Base-by-base conservation (phyloP, 768 basidiomycete genomes). In the Mycena pura region DNA sequence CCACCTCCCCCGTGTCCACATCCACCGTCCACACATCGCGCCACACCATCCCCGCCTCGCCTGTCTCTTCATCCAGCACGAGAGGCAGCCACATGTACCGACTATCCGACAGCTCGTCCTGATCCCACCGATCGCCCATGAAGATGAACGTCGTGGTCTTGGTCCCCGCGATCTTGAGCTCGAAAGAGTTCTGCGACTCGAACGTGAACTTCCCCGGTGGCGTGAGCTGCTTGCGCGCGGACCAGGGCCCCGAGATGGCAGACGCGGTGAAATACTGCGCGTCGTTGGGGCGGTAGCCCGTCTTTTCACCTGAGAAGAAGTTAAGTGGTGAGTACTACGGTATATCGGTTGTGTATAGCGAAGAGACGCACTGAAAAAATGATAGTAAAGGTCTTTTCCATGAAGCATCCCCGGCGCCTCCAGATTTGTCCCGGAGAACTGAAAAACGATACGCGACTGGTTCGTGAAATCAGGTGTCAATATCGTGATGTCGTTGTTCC, bases 401-500 rank as follows among this genome's bases (percentile, higher is more conserved):
- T 57, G 56, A n/a, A 57, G 46, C 56, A 49, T 57, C 38, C 46
- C 56, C 46, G 56, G 56, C 46, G 56, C 56, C 56, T 57, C 56
- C 45, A 57, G 38, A 57, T 57, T 57, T 15, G 56, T 57, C 28
- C 56, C 56, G 46, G 56, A 57, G 56, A 57, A 57, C 28, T 57
- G 56, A 41, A 57, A 56, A 31, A 57, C 56, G 46, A 57, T 49
- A 32, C 21, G 46, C 28, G 56, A 57, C 46, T 57, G 56, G 39
- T 57, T 57, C 46, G 45, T 57, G 38, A 31, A 57, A 48, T 57
- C 56, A 19, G 56, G 46, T 11, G 56, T 57, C 38, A 57, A 39
- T 31, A 57, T 57, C 46, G 56, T 57, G 46, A 57, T 57, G 56
- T 57, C 56, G 46, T 57, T 57, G 56, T 57, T 57, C 56, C 56